A percentile compares a stretch with the other conserved stretches of the same genome.
Evolutionary conservation across 306 rosid genomes (phyloP).

Genomic region (barrel medic (Medicago truncatula)): DNA sequence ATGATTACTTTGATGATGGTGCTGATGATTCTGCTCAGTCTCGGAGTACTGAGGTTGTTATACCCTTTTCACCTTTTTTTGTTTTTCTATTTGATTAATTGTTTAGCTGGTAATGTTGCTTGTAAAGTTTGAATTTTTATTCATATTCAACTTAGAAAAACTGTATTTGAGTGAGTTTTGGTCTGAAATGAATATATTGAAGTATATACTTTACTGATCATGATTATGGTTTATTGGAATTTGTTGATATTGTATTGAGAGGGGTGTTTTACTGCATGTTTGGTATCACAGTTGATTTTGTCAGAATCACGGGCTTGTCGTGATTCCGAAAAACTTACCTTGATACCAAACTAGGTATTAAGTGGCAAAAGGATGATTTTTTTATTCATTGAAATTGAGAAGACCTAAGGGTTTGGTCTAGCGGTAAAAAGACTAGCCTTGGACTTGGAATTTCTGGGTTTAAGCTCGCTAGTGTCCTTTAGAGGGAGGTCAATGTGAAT

Average conservation of each 20-base stretch:
- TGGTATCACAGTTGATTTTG: no score
- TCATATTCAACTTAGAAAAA: not conserved
- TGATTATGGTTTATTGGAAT: not conserved
- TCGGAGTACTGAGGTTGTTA: conserved; percentile 72
- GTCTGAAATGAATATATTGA: not conserved
- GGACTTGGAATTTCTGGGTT: no score
- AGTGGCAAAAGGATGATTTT: not conserved
- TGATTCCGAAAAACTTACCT: no score
- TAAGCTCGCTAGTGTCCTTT: no score
- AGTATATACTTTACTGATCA: conserved; percentile 14
- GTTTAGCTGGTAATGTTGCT: conserved; percentile 27
- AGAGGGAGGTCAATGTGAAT: no score
- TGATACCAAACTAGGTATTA: not conserved
- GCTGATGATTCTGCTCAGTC: conserved; percentile 60
- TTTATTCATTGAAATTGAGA: not conserved
- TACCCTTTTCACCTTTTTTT: not conserved
- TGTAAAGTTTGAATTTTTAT: not conserved
- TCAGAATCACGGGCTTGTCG: no score
- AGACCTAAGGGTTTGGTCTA: no score
- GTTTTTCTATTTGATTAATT: not conserved
- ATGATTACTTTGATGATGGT: conserved; percentile 54
- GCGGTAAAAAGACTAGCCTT: no score
- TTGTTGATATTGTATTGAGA: no score
- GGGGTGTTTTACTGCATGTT: no score
- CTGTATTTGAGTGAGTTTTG: conserved; percentile 8